Base-by-base conservation (phyloP, 2,329 filamentous ascomycete species). In the Magnaporthiopsis rhizophila region DNA sequence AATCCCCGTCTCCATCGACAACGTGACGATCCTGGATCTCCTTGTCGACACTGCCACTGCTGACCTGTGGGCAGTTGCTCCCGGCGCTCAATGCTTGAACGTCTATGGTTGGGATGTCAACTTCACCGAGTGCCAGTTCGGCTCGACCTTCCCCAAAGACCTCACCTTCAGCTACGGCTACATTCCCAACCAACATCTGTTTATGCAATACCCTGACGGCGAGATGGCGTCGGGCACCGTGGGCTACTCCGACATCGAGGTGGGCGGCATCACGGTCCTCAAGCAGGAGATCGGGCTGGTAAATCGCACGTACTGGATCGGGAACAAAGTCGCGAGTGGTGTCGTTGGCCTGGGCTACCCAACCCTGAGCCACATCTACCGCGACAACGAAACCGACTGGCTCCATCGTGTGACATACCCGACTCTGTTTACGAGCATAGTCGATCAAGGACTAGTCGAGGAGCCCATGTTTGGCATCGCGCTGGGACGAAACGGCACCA, bases 291-390 rank as follows among this genome's bases (percentile, higher is more conserved):
- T 83, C 59, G 80, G 77, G 15, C 73, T 84, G 26, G 81, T 79
- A 59, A 82, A 78, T 68, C 73, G 72, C 65, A 82, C 81, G 2
- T 77, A 77, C 69, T 84, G 82, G 81, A 74, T 74, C 64, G 82
- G 81, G 59, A 78, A 83, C 71, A 83, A 83, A 70, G 68, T 78
- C 58, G 83, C 81, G 30, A 80, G 79, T 64, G 82, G 81, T 7
- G 73, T 84, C 59, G 71, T 84, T 26, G 82, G 81, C 0, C 75
- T 84, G 65, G 81, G 80, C 0, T 84, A 82, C 64, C 79, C 80
- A 2, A 75, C 79, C 57, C 68, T 84, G 36, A 83, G 81, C 0
- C 82, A 77, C 62, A 79, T 77, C 15, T 84, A 78, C 66, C 74
- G 74, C 34, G 63, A 61, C 21, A n/a, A 32, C 28, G 36, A 8